Evolutionary conservation across 129 eudicot genomes (phyloP).

Genomic region (Pittosporum tobira): DNA sequence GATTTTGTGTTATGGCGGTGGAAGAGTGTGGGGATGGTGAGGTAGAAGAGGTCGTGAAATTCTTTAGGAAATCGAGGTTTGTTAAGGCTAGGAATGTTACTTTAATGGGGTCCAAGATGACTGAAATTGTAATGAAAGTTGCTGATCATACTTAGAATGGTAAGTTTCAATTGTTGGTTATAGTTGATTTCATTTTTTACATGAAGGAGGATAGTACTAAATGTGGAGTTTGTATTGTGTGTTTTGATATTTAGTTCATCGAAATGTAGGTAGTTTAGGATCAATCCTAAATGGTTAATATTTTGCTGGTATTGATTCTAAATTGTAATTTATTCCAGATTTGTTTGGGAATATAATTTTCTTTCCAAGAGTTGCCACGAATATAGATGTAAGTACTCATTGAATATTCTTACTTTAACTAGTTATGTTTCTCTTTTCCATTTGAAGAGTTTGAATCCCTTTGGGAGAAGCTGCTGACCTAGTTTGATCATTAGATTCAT

Average conservation of each 20-base stretch:
- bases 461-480: neutral
- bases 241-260: neutral
- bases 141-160: conserved; percentile 10
- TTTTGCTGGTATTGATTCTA: too few species aligned
- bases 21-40: conserved; percentile 48
- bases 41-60: conserved; percentile 29
- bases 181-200: neutral
- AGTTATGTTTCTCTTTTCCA: too few species aligned
- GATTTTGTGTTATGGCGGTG: conserved; percentile 60
- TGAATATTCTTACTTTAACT: neutral
- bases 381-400: neutral
- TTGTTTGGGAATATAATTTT: too few species aligned
- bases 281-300: too few species aligned
- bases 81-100: conserved; percentile 37
- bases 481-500: neutral
- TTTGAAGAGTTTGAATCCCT: neutral
- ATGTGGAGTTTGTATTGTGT: neutral
- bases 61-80: conserved; percentile 51
- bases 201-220: neutral
- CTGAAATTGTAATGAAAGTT: conserved; percentile 35
- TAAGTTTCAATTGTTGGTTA: conserved; percentile 1
- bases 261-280: neutral
- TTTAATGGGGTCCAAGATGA: conserved; percentile 51
- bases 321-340: neutral
- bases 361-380: neutral